Conservation (phyloP, 805 yeast species). For the Metschnikowia gelsemii region DNA sequence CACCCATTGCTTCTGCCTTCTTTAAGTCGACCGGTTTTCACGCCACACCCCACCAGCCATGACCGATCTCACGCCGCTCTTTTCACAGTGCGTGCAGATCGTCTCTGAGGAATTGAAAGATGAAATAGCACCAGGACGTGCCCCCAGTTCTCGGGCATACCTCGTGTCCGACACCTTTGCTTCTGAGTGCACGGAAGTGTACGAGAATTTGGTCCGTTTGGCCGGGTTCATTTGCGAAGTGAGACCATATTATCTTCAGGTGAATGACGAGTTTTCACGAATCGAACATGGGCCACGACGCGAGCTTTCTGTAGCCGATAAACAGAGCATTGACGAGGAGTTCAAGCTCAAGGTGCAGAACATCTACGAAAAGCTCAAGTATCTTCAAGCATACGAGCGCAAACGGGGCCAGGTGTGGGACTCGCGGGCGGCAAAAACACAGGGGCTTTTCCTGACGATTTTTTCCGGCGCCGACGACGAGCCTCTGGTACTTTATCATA, state of each 20-base stretch:
- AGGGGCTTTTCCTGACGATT: slow-evolving; percentile 21
- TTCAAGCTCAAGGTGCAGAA: slow-evolving; percentile 52
- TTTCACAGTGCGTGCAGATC: slow-evolving; percentile 47
- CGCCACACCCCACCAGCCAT: slow-evolving; percentile 21
- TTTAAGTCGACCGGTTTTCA: not conserved
- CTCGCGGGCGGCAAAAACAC: slow-evolving; percentile 13
- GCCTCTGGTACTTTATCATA: slow-evolving; percentile 28
- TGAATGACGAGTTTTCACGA: slow-evolving; percentile 21
- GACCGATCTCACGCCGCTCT: slow-evolving; percentile 51
- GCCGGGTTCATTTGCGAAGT: slow-evolving; percentile 33
- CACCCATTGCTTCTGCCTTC: no score
- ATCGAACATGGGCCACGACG: slow-evolving; percentile 3
- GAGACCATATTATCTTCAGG: slow-evolving; percentile 34
- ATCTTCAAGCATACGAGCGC: slow-evolving; percentile 51
- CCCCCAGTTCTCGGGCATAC: slow-evolving; percentile 5
- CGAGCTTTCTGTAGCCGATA: slow-evolving; percentile 45
- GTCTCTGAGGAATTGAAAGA: slow-evolving; percentile 33
- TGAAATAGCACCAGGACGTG: slow-evolving; percentile 1
- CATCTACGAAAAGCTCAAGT: slow-evolving; percentile 49
- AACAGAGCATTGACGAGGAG: slow-evolving; percentile 56
- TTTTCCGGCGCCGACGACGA: slow-evolving; percentile 37
- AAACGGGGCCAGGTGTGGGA: slow-evolving; percentile 34
- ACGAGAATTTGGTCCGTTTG: slow-evolving; percentile 31
- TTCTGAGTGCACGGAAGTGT: slow-evolving; percentile 40
- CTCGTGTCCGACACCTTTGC: slow-evolving; percentile 39